phyloP scores from a whole-genome alignment of 2,329 filamentous ascomycete genomes.

The Neonectria faginata region DNA sequence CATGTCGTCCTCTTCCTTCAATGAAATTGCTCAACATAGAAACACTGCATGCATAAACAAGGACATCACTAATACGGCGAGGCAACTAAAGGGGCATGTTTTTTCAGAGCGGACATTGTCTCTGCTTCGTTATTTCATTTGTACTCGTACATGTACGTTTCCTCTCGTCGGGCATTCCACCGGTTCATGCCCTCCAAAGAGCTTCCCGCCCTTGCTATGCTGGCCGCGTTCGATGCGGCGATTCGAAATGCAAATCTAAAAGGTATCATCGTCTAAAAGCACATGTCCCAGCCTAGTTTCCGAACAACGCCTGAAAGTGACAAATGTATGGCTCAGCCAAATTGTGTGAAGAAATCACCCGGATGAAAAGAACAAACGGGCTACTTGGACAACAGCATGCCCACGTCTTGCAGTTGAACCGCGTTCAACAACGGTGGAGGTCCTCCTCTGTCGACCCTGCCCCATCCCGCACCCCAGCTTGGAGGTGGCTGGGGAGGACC shows the following conservation, averaged over 20 bases:
- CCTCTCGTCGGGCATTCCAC: constrained; percentile 7
- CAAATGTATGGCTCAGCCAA: constrained; percentile 28
- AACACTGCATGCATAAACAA: not conserved
- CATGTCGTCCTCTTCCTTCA: no score
- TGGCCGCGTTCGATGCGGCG: constrained; percentile 22
- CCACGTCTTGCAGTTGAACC: constrained; percentile 51
- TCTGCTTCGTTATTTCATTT: constrained; percentile 26
- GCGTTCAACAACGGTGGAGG: constrained; percentile 45
- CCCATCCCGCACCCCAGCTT: constrained; percentile 50
- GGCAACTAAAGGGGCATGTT: not conserved
- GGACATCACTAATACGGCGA: not conserved
- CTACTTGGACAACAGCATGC: constrained; percentile 45
- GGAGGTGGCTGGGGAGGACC: constrained; percentile 39
- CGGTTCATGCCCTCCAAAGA: not conserved
- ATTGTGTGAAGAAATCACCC: constrained; percentile 1
- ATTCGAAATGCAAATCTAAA: constrained; percentile 42
- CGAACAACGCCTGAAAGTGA: constrained; percentile 41
- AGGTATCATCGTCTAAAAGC: constrained; percentile 48
- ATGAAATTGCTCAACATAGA: not conserved
- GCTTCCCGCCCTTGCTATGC: constrained; percentile 1
- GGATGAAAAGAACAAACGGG: constrained; percentile 8
- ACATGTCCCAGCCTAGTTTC: constrained; percentile 31
- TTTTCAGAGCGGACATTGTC: not conserved
- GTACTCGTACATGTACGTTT: constrained; percentile 21
- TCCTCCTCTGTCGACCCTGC: constrained; percentile 46